Base-by-base conservation (phyloP, 1,284 basidiomycete genomes). In the Melampsora larici-populina region DNA sequence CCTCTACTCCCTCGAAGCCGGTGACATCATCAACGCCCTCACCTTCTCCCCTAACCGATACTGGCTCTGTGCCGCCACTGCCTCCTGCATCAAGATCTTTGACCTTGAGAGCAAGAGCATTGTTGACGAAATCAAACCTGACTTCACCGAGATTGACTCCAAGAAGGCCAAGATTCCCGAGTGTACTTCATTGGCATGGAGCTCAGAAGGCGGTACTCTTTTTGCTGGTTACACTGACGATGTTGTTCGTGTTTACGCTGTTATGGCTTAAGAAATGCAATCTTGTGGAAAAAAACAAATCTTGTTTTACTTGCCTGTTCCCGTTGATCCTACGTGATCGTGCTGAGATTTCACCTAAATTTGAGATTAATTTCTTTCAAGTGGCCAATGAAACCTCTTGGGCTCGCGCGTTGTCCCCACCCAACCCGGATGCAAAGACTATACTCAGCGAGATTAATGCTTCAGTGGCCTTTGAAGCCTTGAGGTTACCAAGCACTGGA, bases 11-110 rank as follows among this genome's bases (percentile, higher is more conserved):
- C 92, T 99, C 81, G 97, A 99, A 87, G 97, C 97, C 75, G 95
- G 95, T 81, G 94, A 99, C 86, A 89, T 94, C 82, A 94, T 99
- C 89, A 99, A 99, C 86, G 94, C 97, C 79, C 92, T 99, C 81
- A 96, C 98, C 85, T 99, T 99, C 90, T 97, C 94, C 43, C 97
- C 97, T 81, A 97, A 97, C 89, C 91, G 94, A 80, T 99, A 99
- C 91, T 99, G 97, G 97, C 88, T 99, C 81, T 99, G 97, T 86
- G 97, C 97, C 82, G 97, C 97, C 81, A 99, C 97, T 81, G 89
- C 94, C 80, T 93, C 91, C 84, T 97, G 93, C 86, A 93, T 99
- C 88, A 99, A 99, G 89, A 98, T 97, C 86, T 97, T 97, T 85
- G 94, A 97, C 86, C 88, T 97, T 78, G 94, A 97, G 90, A 81